phyloP scores from a whole-genome alignment of 176 grass and related monocot genomes.

The Musa acuminata region DNA sequence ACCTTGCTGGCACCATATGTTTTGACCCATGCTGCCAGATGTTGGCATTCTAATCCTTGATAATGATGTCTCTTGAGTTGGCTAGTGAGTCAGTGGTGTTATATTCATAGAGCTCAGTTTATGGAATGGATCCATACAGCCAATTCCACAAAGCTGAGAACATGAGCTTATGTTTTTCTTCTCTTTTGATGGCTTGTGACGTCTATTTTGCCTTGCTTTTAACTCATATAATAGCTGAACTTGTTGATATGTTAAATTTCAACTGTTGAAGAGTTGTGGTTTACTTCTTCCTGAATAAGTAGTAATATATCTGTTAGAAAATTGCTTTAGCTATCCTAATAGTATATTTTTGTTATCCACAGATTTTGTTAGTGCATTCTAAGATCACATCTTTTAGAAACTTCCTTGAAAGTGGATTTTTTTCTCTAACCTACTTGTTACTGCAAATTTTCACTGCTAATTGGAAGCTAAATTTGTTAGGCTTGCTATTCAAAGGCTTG shows the following conservation, averaged over 20 bases:
- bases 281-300: no score
- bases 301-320: no score
- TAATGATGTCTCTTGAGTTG: no score
- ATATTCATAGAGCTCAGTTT: no score
- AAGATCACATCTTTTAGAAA: neutral
- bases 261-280: neutral
- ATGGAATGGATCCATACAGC: no score
- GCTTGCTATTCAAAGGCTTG: conserved; percentile 98
- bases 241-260: neutral
- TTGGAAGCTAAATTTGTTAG: conserved; percentile 33
- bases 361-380: neutral
- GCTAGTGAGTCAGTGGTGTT: no score
- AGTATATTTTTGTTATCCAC: neutral
- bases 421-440: neutral
- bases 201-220: neutral
- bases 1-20: no score
- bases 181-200: neutral
- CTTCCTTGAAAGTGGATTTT: neutral
- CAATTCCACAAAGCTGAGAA: no score
- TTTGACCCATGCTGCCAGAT: no score
- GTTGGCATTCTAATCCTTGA: no score
- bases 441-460: neutral
- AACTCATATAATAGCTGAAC: no score
- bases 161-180: neutral
- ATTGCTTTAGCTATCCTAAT: no score